A percentile compares a stretch with the other conserved stretches of the same genome.
phyloP scores from a whole-genome alignment of 768 basidiomycete genomes.

The Trametes cubensis region DNA sequence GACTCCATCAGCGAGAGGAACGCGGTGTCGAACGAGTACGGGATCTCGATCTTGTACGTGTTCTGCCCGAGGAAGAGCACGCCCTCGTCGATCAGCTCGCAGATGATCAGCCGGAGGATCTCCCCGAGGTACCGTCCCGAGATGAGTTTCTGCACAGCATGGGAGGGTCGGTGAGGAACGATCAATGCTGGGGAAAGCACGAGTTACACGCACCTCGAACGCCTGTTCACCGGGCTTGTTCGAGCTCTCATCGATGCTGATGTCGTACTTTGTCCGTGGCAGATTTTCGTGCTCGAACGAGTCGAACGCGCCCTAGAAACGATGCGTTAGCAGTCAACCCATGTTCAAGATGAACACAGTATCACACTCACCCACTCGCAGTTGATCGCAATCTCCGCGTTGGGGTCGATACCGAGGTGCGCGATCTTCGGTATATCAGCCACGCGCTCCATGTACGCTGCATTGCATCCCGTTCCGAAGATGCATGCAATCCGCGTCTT shows the following conservation, averaged over 20 bases:
- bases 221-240: constrained; percentile 97
- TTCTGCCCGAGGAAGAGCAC: constrained; percentile 97
- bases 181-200: not conserved
- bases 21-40: constrained; percentile 93
- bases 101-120: constrained; percentile 91
- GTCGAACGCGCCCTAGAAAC: constrained; percentile 88
- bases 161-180: not conserved
- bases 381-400: constrained; percentile 88
- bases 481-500: constrained; percentile 92
- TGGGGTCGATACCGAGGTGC: constrained; percentile 64
- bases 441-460: constrained; percentile 95
- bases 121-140: constrained; percentile 96
- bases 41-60: constrained; percentile 95
- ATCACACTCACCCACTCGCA: constrained; percentile 77
- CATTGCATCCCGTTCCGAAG: constrained; percentile 98
- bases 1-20: constrained; percentile 97
- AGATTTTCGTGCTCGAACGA: constrained; percentile 93
- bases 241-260: constrained; percentile 87
- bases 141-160: constrained; percentile 75
- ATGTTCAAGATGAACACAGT: no score
- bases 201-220: constrained; percentile 63
- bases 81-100: constrained; percentile 95
- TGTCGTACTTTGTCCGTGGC: constrained; percentile 93
- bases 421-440: constrained; percentile 85
- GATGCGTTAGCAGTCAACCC: not conserved